Evolutionary conservation across 73 alveolate species (phyloP).

Genomic region (Durusdinium trenchii): DNA sequence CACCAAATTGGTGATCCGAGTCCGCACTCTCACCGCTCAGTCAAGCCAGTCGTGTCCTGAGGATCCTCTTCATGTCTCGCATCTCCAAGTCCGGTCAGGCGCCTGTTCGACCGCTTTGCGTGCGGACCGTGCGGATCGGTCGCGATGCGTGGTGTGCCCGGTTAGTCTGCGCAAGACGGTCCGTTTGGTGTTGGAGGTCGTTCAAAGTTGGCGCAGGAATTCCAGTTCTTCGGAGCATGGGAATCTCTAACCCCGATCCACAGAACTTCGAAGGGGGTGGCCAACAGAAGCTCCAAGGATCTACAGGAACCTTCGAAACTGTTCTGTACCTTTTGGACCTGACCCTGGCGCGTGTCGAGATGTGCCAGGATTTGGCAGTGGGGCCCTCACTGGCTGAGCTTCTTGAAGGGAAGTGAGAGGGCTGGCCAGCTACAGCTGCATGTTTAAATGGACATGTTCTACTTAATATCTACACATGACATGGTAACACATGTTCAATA

Average conservation of each 20-base stretch:
- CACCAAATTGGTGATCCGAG: too few species aligned
- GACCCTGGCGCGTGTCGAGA: not conserved
- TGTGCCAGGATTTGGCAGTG: slow-evolving; percentile 21
- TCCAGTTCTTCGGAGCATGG: too few species aligned
- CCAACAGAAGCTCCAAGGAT: too few species aligned
- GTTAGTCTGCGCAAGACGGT: too few species aligned
- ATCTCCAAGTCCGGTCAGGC: slow-evolving; percentile 50
- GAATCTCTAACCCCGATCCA: too few species aligned
- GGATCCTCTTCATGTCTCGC: slow-evolving; percentile 60
- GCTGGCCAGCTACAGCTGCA: slow-evolving; percentile 78
- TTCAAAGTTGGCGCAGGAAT: not conserved
- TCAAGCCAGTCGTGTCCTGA: not conserved
- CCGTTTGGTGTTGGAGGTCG: not conserved
- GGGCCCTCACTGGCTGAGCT: slow-evolving; percentile 43
- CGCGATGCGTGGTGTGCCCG: too few species aligned
- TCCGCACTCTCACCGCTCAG: not conserved
- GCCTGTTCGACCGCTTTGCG: not conserved
- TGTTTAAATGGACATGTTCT: too few species aligned
- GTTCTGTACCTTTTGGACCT: too few species aligned
- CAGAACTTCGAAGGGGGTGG: too few species aligned
- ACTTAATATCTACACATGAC: too few species aligned
- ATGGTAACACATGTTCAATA: too few species aligned
- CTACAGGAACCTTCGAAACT: too few species aligned
- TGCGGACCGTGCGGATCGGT: not conserved
- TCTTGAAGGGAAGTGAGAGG: not conserved